Evolutionary conservation across 495 filamentous ascomycete species (phyloP).

Genomic region (Endocarpon pusillum): DNA sequence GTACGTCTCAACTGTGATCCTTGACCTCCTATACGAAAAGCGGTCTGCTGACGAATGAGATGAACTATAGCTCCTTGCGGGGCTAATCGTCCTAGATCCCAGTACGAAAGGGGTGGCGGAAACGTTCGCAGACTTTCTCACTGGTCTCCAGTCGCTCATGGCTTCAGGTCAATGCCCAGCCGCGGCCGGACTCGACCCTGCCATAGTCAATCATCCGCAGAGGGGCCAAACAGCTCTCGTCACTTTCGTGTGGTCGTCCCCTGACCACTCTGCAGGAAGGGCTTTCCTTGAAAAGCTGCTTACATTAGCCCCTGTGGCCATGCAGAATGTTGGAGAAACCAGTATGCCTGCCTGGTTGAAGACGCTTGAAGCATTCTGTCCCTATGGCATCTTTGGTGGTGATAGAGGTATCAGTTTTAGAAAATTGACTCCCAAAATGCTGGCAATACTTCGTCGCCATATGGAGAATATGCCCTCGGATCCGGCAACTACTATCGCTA

Average conservation of each 20-base stretch:
- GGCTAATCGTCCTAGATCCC: constrained; percentile 18
- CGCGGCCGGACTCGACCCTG: constrained; percentile 14
- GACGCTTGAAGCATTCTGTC: constrained; percentile 7
- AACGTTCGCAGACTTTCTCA: constrained; percentile 12
- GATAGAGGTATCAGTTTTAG: constrained; percentile 12
- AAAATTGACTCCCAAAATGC: constrained; percentile 10
- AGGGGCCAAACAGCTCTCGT: constrained; percentile 11
- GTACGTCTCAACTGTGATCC: too few relatives aligned
- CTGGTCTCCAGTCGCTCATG: constrained; percentile 8
- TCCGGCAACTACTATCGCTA: constrained; percentile 11
- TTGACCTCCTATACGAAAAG: too few relatives aligned
- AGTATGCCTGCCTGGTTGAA: constrained; percentile 11
- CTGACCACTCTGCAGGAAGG: constrained; percentile 13
- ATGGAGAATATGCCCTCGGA: constrained; percentile 13
- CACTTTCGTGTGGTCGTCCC: constrained; percentile 17
- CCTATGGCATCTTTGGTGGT: constrained; percentile 10
- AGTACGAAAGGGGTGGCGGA: constrained; percentile 9
- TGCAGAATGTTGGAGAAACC: constrained; percentile 16
- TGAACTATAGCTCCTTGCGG: constrained; percentile 17
- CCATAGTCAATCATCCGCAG: constrained; percentile 13
- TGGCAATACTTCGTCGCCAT: constrained; percentile 10
- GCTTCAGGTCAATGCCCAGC: constrained; percentile 9
- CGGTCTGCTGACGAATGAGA: too few relatives aligned
- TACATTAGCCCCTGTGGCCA: constrained; percentile 9
- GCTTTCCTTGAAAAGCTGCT: constrained; percentile 16